These are phyloP conservation scores for Neonectria hederae DNA, from an alignment of 2,329 filamentous ascomycete species.

Conservation along the genomic window DNA sequence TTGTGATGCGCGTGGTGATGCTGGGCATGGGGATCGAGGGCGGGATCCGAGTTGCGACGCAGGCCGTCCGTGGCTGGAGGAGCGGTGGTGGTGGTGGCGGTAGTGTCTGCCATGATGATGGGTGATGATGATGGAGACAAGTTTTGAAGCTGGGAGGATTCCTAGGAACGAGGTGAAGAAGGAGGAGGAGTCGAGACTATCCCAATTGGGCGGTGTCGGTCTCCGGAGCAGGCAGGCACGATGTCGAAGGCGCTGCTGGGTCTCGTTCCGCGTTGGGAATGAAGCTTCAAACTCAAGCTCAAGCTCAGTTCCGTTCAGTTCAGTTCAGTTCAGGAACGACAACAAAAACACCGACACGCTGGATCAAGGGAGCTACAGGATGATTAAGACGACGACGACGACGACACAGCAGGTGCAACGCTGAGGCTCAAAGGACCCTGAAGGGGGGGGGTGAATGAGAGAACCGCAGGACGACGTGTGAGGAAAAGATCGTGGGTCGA, in stretches of 20 bases:
- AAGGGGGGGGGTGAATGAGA: constrained; percentile 7
- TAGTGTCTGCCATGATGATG: constrained; percentile 34
- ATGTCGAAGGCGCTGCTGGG: not conserved
- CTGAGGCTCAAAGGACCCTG: not conserved
- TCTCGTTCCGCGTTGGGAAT: not conserved
- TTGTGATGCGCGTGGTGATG: constrained; percentile 56
- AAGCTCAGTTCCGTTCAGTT: not conserved
- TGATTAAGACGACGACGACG: not conserved
- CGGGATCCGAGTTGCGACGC: constrained; percentile 38
- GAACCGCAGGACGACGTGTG: constrained; percentile 15
- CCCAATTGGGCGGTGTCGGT: not conserved
- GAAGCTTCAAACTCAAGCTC: not conserved
- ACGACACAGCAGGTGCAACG: not conserved
- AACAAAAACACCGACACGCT: not conserved
- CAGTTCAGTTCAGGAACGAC: not conserved
- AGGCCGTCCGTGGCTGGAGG: constrained; percentile 3
- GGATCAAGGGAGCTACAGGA: not conserved
- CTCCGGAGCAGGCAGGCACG: not conserved
- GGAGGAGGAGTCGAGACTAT: not conserved
- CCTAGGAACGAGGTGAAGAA: not conserved
- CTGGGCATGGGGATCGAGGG: constrained; percentile 51
- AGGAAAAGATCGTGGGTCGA: constrained; percentile 1
- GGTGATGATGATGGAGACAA: not conserved
- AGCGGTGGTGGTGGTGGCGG: not conserved
- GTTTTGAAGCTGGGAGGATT: not conserved